phyloP scores from a whole-genome alignment of 2,329 filamentous ascomycete genomes.

The Pestalotiopsis sp. region DNA sequence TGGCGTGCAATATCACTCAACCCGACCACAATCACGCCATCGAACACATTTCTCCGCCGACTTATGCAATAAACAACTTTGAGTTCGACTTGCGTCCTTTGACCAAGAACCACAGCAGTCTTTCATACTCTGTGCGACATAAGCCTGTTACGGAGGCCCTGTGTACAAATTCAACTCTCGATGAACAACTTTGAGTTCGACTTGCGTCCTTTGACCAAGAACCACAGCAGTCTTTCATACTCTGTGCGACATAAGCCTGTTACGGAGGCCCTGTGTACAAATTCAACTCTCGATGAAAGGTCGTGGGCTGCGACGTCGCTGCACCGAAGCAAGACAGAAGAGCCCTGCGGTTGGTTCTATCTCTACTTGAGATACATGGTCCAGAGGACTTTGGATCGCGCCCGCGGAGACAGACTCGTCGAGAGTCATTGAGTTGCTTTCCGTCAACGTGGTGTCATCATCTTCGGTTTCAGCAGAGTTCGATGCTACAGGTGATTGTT shows the following conservation, averaged over 20 bases:
- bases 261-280: conserved; percentile 27
- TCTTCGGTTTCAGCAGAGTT: too few relatives aligned
- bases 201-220: background rate
- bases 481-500: too few relatives aligned
- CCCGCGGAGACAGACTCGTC: too few relatives aligned
- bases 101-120: background rate
- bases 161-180: conserved; percentile 46
- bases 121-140: conserved; percentile 26
- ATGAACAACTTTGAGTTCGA: conserved; percentile 31
- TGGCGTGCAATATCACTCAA: conserved; percentile 34
- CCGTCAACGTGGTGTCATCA: too few relatives aligned
- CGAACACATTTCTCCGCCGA: conserved; percentile 1
- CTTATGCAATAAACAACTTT: background rate
- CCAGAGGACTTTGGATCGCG: too few relatives aligned
- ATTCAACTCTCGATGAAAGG: conserved; percentile 54
- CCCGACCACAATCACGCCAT: background rate
- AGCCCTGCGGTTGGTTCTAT: too few relatives aligned
- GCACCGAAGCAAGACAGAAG: too few relatives aligned
- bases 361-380: too few relatives aligned
- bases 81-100: background rate
- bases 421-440: too few relatives aligned
- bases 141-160: conserved; percentile 26
- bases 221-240: conserved; percentile 22
- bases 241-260: conserved; percentile 21
- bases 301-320: too few relatives aligned